Conservation (phyloP, 192 early-diverging fungal genomes). For the Coemansia sp. region DNA sequence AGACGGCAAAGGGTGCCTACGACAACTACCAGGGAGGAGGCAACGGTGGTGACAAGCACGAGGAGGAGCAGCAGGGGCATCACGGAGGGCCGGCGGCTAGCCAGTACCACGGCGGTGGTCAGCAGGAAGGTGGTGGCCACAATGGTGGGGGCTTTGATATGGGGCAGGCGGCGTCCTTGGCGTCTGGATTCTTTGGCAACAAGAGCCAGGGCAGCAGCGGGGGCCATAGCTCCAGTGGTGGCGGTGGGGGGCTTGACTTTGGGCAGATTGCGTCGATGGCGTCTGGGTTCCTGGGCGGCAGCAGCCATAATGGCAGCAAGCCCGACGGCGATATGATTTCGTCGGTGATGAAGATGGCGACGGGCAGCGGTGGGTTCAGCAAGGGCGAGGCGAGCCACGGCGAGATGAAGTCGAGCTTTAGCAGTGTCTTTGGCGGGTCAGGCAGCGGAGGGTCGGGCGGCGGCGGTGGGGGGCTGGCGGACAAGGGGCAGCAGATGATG, state of each 20-base stretch:
- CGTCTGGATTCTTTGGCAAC: slow-evolving; percentile 18
- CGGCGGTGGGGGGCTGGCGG: slow-evolving; percentile 4
- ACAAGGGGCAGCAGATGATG: slow-evolving; percentile 31
- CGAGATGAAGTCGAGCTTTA: slow-evolving; percentile 27
- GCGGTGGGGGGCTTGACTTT: slow-evolving; percentile 22
- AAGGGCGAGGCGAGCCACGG: slow-evolving; percentile 22
- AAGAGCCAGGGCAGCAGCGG: not conserved
- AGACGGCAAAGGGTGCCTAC: slow-evolving; percentile 18
- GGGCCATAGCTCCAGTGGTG: not conserved
- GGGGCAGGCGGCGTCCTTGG: slow-evolving; percentile 14
- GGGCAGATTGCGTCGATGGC: slow-evolving; percentile 14
- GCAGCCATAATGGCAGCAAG: not conserved
- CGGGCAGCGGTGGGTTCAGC: slow-evolving; percentile 27
- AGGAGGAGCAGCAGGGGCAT: not conserved
- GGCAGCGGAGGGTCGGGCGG: not conserved
- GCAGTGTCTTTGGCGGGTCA: not conserved
- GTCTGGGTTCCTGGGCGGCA: slow-evolving; percentile 16
- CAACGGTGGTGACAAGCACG: not conserved
- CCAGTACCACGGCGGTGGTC: not conserved
- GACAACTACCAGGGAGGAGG: slow-evolving; percentile 25
- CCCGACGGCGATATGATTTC: slow-evolving; percentile 14
- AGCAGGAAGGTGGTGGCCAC: slow-evolving; percentile 5
- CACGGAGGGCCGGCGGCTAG: not conserved
- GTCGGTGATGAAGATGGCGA: slow-evolving; percentile 28
- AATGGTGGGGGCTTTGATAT: slow-evolving; percentile 21